Base-by-base conservation (phyloP, 2,329 filamentous ascomycete genomes). In the Neospermospora avenae region DNA sequence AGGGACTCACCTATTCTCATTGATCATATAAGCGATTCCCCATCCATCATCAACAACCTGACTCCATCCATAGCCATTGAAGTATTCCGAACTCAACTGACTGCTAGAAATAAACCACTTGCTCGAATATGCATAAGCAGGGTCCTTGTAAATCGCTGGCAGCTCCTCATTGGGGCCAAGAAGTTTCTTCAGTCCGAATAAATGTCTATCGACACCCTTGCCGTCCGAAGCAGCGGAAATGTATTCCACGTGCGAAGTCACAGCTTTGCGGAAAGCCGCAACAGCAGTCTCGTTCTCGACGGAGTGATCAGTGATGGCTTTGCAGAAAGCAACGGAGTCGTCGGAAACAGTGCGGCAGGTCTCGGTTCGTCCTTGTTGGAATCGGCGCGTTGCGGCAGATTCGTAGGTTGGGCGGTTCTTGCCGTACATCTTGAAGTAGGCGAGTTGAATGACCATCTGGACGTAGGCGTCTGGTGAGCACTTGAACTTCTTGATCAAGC, bases 1-100 rank as follows among this genome's bases (percentile, higher is more conserved):
- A 25, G 5, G 44, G 20, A 71, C 80, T 75, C 73, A 91, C 88
- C 86, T 93, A 77, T 97, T 96, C 82, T 98, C 93, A 74, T 99
- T 99, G 75, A 99, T 98, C 95, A 99, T 99, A 75, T 99, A 99
- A 41, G 95, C 95, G 73, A 99, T 96, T 66, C 95, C 95, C 77
- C 95, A 99, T 31, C 95, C 95, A 62, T 89, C 90, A 72, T 98
- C 93, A 58, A 98, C 89, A 55, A 99, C 95, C 80, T 99, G 93
- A 73, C 90, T 95, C 95, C 95, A 99, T 48, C 95, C 95, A 76
- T 99, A 99, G 24, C 96, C 95, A 74, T 99, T 99, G 78, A 98
- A 99, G 81, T 90, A 97, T 80, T 99, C 96, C 35, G 88, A 93
- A 77, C 89, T 95, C 74, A 99, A 80, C 79, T 99, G 96, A 63